Percentiles rank a stretch among this genome's conserved stretches.
Evolutionary conservation across 129 eudicot genomes (phyloP).

Genomic region (Solidago caesia): DNA sequence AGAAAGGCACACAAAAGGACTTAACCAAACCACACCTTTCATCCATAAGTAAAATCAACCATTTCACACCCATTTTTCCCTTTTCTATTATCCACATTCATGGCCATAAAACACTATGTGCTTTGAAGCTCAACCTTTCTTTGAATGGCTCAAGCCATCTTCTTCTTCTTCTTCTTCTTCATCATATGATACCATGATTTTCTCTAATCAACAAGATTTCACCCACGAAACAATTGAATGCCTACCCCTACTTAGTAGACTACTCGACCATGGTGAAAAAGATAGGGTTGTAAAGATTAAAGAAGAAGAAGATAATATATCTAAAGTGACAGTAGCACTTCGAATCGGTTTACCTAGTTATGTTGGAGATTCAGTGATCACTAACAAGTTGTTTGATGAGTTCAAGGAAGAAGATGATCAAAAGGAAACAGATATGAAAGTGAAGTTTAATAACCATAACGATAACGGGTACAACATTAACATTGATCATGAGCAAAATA

Average conservation of each 20-base stretch:
- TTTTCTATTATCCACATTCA: not conserved
- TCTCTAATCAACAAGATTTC: constrained; percentile 46
- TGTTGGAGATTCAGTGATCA: constrained; percentile 19
- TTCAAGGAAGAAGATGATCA: constrained; percentile 40
- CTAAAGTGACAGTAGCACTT: constrained; percentile 54
- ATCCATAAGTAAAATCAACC: constrained; percentile 27
- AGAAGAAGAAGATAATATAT: constrained; percentile 34
- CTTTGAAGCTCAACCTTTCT: constrained; percentile 55
- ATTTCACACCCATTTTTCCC: constrained; percentile 17
- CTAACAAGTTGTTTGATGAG: constrained; percentile 22
- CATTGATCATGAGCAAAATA: constrained; percentile 39
- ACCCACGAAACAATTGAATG: constrained; percentile 47
- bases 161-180: constrained; percentile 37
- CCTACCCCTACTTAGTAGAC: constrained; percentile 64
- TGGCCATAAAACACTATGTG: constrained; percentile 50
- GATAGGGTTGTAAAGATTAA: constrained; percentile 38
- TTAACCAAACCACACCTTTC: constrained; percentile 37
- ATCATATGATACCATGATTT: constrained; percentile 37
- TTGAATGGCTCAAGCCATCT: constrained; percentile 80
- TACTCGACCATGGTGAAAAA: constrained; percentile 41
- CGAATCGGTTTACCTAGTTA: constrained; percentile 79
- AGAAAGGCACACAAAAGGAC: constrained; percentile 31
- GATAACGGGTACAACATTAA: constrained; percentile 25
- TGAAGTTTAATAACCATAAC: constrained; percentile 18
- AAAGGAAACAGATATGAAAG: constrained; percentile 28